Conservation (phyloP, 2,329 filamentous ascomycete species). For the Chaetomium sp. region DNA sequence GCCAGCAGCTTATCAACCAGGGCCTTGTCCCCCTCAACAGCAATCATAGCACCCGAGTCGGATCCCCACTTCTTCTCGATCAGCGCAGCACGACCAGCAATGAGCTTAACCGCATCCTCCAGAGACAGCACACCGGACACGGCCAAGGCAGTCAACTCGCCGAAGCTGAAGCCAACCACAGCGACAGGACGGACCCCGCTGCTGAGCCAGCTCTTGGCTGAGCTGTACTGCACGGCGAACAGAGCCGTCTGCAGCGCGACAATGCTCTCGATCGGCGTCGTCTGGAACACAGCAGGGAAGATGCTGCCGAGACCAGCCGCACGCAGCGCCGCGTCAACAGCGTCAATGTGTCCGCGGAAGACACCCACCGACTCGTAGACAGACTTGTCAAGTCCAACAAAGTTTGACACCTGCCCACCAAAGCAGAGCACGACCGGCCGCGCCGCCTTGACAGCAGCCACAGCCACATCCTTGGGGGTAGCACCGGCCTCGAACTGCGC, state of each 20-base stretch:
- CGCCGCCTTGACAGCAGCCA: neutral
- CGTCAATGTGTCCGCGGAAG: neutral
- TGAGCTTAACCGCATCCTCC: constrained; percentile 28
- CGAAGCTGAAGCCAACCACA: constrained; percentile 37
- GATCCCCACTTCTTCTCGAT: constrained; percentile 30
- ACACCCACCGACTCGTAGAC: neutral
- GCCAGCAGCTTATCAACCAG: neutral
- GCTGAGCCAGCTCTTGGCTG: constrained; percentile 32
- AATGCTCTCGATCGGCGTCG: neutral
- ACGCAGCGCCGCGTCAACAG: neutral
- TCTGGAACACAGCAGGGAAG: neutral
- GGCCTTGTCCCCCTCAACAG: constrained; percentile 15
- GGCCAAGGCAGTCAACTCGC: constrained; percentile 36
- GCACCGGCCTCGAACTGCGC: neutral
- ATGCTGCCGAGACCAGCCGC: neutral
- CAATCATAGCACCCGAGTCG: constrained; percentile 36
- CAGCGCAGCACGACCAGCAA: constrained; percentile 27
- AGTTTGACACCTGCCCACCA: neutral
- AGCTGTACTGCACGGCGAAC: constrained; percentile 36
- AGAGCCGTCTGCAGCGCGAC: constrained; percentile 33
- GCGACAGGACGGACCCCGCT: constrained; percentile 23
- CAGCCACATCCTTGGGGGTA: neutral
- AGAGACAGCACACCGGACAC: constrained; percentile 29
- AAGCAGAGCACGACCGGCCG: neutral
- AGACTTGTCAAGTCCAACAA: neutral